A percentile compares a stretch with the other conserved stretches of the same genome.
Evolutionary conservation across 305 asterid genomes (phyloP).

Genomic region (Fraxinus baroniana): DNA sequence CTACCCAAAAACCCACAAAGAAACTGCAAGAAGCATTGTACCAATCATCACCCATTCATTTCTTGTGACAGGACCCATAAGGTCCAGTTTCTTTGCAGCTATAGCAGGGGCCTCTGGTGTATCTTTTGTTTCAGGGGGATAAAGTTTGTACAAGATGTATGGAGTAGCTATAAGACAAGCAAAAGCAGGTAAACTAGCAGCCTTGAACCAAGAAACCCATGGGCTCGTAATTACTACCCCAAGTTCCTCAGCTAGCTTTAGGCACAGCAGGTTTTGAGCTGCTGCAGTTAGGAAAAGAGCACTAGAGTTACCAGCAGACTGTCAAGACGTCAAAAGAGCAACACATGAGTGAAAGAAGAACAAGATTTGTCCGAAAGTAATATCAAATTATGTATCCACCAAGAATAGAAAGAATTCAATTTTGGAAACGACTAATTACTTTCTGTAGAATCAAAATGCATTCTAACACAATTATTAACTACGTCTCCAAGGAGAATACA

Average conservation of each 20-base stretch:
- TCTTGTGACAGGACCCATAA: conserved; percentile 82
- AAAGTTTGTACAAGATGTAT: conserved; percentile 70
- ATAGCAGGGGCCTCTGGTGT: conserved; percentile 95
- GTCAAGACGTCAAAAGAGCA: conserved; percentile 46
- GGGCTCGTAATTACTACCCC: conserved; percentile 83
- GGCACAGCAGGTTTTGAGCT: conserved; percentile 94
- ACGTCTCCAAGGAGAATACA: neutral
- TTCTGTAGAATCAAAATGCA: neutral
- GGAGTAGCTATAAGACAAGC: conserved; percentile 81
- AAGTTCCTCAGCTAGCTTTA: conserved; percentile 91
- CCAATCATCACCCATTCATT: conserved; percentile 90
- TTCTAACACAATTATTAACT: neutral
- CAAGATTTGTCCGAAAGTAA: conserved; percentile 12
- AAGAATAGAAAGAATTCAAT: neutral
- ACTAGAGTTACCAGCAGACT: conserved; percentile 96
- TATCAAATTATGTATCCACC: conserved; percentile 2
- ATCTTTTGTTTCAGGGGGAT: conserved; percentile 91
- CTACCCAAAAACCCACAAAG: conserved; percentile 90
- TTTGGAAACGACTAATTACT: neutral
- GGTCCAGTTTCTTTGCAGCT: conserved; percentile 75
- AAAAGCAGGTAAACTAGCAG: conserved; percentile 88
- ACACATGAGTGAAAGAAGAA: conserved; percentile 33
- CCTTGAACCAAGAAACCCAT: conserved; percentile 96
- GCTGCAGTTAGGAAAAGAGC: conserved; percentile 99
- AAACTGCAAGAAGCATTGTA: conserved; percentile 95